A percentile compares a stretch with the other conserved stretches of the same genome.
These are phyloP conservation scores for Chaetomiaceae sp. DNA, from an alignment of 2,329 filamentous ascomycete genomes.

Conservation along the genomic window DNA sequence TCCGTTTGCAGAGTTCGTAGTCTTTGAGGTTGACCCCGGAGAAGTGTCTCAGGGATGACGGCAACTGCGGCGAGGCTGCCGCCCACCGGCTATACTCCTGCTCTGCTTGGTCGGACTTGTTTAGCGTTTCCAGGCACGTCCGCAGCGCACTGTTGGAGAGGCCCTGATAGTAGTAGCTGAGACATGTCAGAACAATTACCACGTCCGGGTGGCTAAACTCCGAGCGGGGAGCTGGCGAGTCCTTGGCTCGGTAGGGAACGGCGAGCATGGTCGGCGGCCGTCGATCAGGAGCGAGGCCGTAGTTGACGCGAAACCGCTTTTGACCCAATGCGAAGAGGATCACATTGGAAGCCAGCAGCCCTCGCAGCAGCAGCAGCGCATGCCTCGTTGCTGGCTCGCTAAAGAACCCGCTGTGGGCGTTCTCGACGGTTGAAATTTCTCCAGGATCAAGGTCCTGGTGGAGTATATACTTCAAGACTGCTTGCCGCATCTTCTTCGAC, in stretches of 20 bases:
- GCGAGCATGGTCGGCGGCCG: slow-evolving; percentile 43
- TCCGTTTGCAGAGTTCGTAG: slow-evolving; percentile 38
- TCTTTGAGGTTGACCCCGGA: slow-evolving; percentile 58
- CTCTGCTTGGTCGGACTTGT: slow-evolving; percentile 53
- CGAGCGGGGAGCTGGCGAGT: slow-evolving; percentile 55
- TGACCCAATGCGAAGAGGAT: slow-evolving; percentile 55
- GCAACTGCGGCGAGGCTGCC: slow-evolving; percentile 42
- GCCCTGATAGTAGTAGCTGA: slow-evolving; percentile 64
- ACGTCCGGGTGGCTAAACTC: slow-evolving; percentile 68
- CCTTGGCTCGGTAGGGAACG: slow-evolving; percentile 62
- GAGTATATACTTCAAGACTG: slow-evolving; percentile 39
- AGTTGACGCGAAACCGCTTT: slow-evolving; percentile 65
- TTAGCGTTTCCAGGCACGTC: slow-evolving; percentile 45
- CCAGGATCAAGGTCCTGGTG: slow-evolving; percentile 27
- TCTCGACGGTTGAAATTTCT: slow-evolving; percentile 37
- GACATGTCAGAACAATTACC: slow-evolving; percentile 58
- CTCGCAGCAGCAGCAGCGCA: slow-evolving; percentile 55
- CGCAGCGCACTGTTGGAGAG: slow-evolving; percentile 46
- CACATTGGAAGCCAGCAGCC: slow-evolving; percentile 57
- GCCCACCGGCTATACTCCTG: slow-evolving; percentile 52
- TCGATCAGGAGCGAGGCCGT: slow-evolving; percentile 51
- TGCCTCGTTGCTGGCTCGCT: slow-evolving; percentile 30
- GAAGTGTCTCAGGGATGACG: slow-evolving; percentile 44
- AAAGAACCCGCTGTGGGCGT: slow-evolving; percentile 34
- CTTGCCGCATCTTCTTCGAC: slow-evolving; percentile 31